Evolutionary conservation across 2,329 filamentous ascomycete genomes (phyloP).

Genomic region (Neospermospora avenae): DNA sequence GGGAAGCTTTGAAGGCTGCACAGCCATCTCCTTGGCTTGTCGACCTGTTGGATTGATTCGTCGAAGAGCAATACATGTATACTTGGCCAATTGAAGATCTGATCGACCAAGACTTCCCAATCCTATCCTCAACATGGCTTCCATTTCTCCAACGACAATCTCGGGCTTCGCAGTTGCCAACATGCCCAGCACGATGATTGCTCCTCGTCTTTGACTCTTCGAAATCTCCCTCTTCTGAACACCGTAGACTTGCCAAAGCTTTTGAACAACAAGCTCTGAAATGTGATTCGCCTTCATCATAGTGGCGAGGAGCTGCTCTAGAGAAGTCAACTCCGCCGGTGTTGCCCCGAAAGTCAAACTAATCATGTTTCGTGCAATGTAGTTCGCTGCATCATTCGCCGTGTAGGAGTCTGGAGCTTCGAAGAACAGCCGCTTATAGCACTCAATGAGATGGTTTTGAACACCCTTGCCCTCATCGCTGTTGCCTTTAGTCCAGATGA

Average conservation of each 20-base stretch:
- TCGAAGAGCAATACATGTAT: conserved; percentile 88
- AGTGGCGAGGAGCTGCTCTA: conserved; percentile 90
- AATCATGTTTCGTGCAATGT: conserved; percentile 97
- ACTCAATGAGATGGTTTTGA: conserved; percentile 93
- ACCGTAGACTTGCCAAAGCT: conserved; percentile 97
- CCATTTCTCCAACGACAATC: conserved; percentile 92
- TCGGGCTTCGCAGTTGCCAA: conserved; percentile 87
- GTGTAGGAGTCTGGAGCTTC: conserved; percentile 88
- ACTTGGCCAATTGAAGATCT: conserved; percentile 88
- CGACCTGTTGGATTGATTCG: conserved; percentile 85
- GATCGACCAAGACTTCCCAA: conserved; percentile 75
- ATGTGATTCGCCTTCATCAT: conserved; percentile 96
- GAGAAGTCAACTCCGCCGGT: conserved; percentile 87
- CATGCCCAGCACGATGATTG: conserved; percentile 97
- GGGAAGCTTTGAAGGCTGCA: conserved; percentile 71
- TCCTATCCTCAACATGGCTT: conserved; percentile 87
- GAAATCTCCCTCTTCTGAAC: conserved; percentile 93
- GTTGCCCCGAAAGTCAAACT: conserved; percentile 95
- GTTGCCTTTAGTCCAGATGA: conserved; percentile 99
- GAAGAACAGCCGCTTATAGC: conserved; percentile 94
- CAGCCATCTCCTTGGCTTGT: conserved; percentile 67
- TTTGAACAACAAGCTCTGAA: conserved; percentile 79
- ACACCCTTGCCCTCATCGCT: conserved; percentile 98
- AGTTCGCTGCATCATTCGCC: conserved; percentile 88
- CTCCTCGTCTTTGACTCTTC: conserved; percentile 80